Conservation (phyloP, 1,284 basidiomycete genomes). For the Malassezia caprae region DNA sequence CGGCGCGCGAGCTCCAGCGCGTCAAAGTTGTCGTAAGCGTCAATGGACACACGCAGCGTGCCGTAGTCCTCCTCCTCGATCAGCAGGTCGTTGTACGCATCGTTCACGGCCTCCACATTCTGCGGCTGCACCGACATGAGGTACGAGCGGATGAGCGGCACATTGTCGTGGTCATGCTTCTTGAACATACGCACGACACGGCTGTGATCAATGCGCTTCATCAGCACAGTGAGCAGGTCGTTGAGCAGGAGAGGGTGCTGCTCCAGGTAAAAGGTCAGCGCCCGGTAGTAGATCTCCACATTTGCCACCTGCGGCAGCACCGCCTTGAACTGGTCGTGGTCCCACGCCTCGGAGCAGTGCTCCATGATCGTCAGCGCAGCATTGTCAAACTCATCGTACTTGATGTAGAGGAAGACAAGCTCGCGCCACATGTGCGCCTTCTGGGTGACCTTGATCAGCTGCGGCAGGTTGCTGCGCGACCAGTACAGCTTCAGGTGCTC, state of each 20-base stretch:
- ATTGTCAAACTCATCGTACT: conserved; percentile 93
- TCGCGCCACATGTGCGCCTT: conserved; percentile 98
- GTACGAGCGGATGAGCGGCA: conserved; percentile 88
- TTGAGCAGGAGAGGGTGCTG: conserved; percentile 86
- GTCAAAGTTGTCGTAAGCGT: conserved; percentile 97
- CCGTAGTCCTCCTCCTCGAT: conserved; percentile 99
- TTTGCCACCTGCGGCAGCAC: conserved; percentile 63
- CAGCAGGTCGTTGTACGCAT: conserved; percentile 88
- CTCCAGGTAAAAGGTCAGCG: conserved; percentile 58
- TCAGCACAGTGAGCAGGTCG: conserved; percentile 82
- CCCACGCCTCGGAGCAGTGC: conserved; percentile 90
- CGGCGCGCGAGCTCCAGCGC: conserved; percentile 74
- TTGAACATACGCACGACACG: conserved; percentile 88
- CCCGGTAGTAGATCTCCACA: conserved; percentile 93
- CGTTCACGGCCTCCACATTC: conserved; percentile 92
- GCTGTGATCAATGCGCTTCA: conserved; percentile 82
- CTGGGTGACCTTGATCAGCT: conserved; percentile 88
- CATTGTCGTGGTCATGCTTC: conserved; percentile 75
- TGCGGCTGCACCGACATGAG: conserved; percentile 91
- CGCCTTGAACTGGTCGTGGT: conserved; percentile 81
- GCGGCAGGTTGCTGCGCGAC: conserved; percentile 88
- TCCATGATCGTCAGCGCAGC: conserved; percentile 97
- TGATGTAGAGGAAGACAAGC: conserved; percentile 93
- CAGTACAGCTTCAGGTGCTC: conserved; percentile 97
- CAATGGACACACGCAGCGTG: conserved; percentile 86